Evolutionary conservation across 257 asterid genomes (phyloP).

Genomic region (Nicotiana undulata): DNA sequence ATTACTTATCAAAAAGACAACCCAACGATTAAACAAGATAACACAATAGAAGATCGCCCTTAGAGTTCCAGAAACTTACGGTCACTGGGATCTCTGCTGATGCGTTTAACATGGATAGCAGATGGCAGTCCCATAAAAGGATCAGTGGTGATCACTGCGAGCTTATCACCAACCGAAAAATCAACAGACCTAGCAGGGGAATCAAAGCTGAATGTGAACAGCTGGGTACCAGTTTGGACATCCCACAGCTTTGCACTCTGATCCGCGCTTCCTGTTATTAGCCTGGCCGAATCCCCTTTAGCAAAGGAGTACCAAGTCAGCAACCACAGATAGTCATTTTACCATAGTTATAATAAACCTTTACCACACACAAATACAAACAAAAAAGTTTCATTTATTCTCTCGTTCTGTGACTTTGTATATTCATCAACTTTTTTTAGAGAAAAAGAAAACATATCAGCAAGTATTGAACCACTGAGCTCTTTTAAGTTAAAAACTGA

Average conservation of each 20-base stretch:
- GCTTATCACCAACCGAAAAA: constrained; percentile 68
- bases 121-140: constrained; percentile 79
- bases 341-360: neutral
- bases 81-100: constrained; percentile 48
- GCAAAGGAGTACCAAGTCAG: neutral
- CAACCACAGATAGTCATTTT: neutral
- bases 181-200: constrained; percentile 85
- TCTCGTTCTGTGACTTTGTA: neutral
- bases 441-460: neutral
- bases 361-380: neutral
- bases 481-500: neutral
- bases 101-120: constrained; percentile 71
- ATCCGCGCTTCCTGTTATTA: constrained; percentile 91
- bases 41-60: neutral
- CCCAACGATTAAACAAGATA: neutral
- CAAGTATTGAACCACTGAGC: neutral
- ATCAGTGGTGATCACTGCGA: constrained; percentile 78
- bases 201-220: constrained; percentile 62
- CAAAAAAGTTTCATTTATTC: neutral
- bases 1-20: neutral
- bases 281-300: constrained; percentile 71
- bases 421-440: neutral
- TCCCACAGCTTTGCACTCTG: constrained; percentile 89
- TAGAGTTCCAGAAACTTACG: constrained; percentile 41
- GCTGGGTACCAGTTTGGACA: constrained; percentile 53